Base-by-base conservation (phyloP, 306 rosid species). In the Benincasa hispida region DNA sequence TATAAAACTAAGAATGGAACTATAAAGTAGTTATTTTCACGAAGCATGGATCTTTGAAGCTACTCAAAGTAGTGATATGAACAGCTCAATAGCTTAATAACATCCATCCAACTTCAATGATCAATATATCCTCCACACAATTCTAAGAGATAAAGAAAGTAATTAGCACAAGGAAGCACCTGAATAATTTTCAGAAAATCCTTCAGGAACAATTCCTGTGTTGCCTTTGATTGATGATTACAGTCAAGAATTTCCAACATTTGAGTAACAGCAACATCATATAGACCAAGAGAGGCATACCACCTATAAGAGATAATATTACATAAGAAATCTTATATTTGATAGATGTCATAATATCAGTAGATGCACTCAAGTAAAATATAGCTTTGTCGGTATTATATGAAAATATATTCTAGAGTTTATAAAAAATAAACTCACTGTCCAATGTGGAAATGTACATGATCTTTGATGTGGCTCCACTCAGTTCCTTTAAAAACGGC, bases 391-490 rank as follows among this genome's bases (percentile, higher is more conserved):
- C 24, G 18, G 54, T 48, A 25, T 47, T 72, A 15, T 18, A 70
- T 17, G 17, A 76, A 57, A 75, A 63, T 21, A 54, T 50, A 51
- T 28, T 41, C 28, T 27, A 27, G 77, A 74, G 70, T 55, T 51
- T 79, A 35, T 24, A 66, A 42, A 72, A 74, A 75, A 82, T 69
- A 54, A 83, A 88, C 96, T 88, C 88, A 94, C 99, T 90, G 95
- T 86, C 96, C 99, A 80, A 94, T 89, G 83, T 89, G 92, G 83
- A 92, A 94, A 88, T 92, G 90, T 81, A 94, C 95, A 86, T 90
- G 97, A 78, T 94, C 97, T 81, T 83, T 90, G 75, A 94, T 90
- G 82, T 88, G 89, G 84, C 88, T 85, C 99, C 99, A 94, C 24
- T 87, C 84, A 76, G 89, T 89, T 88, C 92, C 97, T 82, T 81